A percentile compares a stretch with the other conserved stretches of the same genome.
phyloP scores from a whole-genome alignment of 2,329 filamentous ascomycete species.

The Alternaria gansuensis region DNA sequence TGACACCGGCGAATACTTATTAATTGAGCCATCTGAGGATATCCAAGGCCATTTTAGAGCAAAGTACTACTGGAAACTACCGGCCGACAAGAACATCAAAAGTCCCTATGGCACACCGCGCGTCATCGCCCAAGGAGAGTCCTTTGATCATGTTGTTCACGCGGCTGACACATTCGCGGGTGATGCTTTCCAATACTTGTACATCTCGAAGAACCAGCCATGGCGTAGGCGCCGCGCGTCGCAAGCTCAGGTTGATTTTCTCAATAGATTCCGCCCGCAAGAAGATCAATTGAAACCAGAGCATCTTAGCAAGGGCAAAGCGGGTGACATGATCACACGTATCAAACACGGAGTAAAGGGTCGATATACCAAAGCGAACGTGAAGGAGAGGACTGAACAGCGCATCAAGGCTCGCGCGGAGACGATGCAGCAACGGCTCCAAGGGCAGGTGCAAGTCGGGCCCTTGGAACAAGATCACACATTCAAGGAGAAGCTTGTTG shows the following conservation, averaged over 20 bases:
- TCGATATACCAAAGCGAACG: slow-evolving; percentile 55
- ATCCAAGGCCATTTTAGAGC: slow-evolving; percentile 52
- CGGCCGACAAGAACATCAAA: slow-evolving; percentile 47
- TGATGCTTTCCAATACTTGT: slow-evolving; percentile 70
- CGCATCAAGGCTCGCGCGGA: slow-evolving; percentile 60
- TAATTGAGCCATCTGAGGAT: slow-evolving; percentile 59
- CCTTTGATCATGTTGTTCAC: slow-evolving; percentile 79
- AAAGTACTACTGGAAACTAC: slow-evolving; percentile 56
- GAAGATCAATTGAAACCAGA: slow-evolving; percentile 63
- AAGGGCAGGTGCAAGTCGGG: slow-evolving; percentile 60
- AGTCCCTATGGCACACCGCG: slow-evolving; percentile 74
- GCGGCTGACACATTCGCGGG: slow-evolving; percentile 83
- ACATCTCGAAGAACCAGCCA: slow-evolving; percentile 70
- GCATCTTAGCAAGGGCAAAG: slow-evolving; percentile 79
- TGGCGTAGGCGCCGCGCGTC: slow-evolving; percentile 77
- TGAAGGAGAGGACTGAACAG: slow-evolving; percentile 38
- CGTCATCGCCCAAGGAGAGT: slow-evolving; percentile 69
- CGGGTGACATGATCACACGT: slow-evolving; percentile 91
- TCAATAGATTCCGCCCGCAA: slow-evolving; percentile 71
- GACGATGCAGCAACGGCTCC: slow-evolving; percentile 51
- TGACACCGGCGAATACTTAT: slow-evolving; percentile 66
- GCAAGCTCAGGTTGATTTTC: slow-evolving; percentile 68
- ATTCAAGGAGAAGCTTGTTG: slow-evolving; percentile 17
- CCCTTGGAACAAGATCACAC: slow-evolving; percentile 44
- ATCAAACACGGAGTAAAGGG: slow-evolving; percentile 81